Conservation (phyloP, 495 filamentous ascomycete genomes). For the Bathelium albidoporum region DNA sequence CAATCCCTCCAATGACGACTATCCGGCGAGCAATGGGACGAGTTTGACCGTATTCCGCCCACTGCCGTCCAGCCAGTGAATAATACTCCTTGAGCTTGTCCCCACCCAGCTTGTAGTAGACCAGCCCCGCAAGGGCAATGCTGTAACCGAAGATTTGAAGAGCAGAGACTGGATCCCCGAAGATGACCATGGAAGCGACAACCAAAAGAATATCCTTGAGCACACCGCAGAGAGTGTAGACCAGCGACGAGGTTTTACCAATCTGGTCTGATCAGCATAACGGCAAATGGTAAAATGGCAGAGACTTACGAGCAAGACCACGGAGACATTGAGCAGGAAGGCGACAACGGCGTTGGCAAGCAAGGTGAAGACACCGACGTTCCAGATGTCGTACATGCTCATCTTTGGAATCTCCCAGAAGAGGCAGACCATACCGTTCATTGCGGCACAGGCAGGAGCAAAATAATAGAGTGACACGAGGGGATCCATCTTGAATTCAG, state of each 20-base stretch:
- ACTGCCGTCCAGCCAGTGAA: conserved; percentile 54
- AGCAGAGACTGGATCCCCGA: conserved; percentile 66
- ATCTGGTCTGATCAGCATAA: conserved; percentile 47
- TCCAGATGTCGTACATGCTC: conserved; percentile 59
- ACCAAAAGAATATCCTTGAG: conserved; percentile 98
- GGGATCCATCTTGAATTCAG: conserved; percentile 96
- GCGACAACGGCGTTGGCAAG: conserved; percentile 72
- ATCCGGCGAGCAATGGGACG: conserved; percentile 69
- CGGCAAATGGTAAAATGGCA: conserved; percentile 11
- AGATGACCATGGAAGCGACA: conserved; percentile 77
- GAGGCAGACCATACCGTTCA: conserved; percentile 73
- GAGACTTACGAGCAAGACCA: conserved; percentile 78
- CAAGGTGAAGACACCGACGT: conserved; percentile 64
- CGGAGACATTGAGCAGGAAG: conserved; percentile 84
- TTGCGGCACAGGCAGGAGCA: conserved; percentile 79
- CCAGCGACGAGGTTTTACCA: conserved; percentile 90
- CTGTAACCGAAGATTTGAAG: conserved; percentile 93
- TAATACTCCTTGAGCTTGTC: conserved; percentile 74
- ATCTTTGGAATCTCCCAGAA: conserved; percentile 67
- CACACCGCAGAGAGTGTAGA: conserved; percentile 94
- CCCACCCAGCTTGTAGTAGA: conserved; percentile 94
- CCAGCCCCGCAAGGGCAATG: conserved; percentile 77
- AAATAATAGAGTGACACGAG: conserved; percentile 96
- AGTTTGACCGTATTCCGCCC: conserved; percentile 75
- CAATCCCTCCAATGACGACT: conserved; percentile 50